Percentiles rank a stretch among this genome's conserved stretches.
Evolutionary conservation across 2,329 filamentous ascomycete genomes (phyloP).

Genomic region (Colletotrichum lentis): DNA sequence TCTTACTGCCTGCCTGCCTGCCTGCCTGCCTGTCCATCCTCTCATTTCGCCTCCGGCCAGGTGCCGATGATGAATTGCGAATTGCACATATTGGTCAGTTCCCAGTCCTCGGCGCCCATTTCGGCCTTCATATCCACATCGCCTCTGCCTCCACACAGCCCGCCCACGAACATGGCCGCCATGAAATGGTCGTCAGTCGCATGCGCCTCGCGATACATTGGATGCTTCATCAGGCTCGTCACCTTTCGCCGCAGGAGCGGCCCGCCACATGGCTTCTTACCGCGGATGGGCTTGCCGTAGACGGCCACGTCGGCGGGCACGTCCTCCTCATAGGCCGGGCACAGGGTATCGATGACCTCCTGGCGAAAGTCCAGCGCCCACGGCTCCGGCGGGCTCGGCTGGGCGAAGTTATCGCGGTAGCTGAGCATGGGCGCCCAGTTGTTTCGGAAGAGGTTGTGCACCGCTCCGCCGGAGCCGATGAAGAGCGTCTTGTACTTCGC

Average conservation of each 20-base stretch:
- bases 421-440: slow-evolving; percentile 69
- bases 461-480: slow-evolving; percentile 67
- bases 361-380: slow-evolving; percentile 73
- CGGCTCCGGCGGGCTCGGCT: slow-evolving; percentile 64
- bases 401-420: slow-evolving; percentile 70
- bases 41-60: slow-evolving; percentile 41
- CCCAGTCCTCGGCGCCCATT: slow-evolving; percentile 70
- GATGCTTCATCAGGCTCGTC: slow-evolving; percentile 73
- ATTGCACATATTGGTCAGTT: slow-evolving; percentile 71
- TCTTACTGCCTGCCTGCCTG: neutral
- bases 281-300: slow-evolving; percentile 27
- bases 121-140: slow-evolving; percentile 54
- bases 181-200: slow-evolving; percentile 77
- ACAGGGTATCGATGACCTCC: slow-evolving; percentile 52
- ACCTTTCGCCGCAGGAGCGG: slow-evolving; percentile 63
- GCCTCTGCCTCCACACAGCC: slow-evolving; percentile 58
- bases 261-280: slow-evolving; percentile 49
- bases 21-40: too few relatives aligned
- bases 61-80: slow-evolving; percentile 64
- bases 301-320: slow-evolving; percentile 50
- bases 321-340: slow-evolving; percentile 54
- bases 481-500: slow-evolving; percentile 56
- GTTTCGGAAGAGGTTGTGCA: slow-evolving; percentile 76
- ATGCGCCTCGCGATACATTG: slow-evolving; percentile 71
- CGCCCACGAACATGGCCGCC: slow-evolving; percentile 69